phyloP scores from a whole-genome alignment of 495 filamentous ascomycete genomes.

The Xylaria flabelliformis region DNA sequence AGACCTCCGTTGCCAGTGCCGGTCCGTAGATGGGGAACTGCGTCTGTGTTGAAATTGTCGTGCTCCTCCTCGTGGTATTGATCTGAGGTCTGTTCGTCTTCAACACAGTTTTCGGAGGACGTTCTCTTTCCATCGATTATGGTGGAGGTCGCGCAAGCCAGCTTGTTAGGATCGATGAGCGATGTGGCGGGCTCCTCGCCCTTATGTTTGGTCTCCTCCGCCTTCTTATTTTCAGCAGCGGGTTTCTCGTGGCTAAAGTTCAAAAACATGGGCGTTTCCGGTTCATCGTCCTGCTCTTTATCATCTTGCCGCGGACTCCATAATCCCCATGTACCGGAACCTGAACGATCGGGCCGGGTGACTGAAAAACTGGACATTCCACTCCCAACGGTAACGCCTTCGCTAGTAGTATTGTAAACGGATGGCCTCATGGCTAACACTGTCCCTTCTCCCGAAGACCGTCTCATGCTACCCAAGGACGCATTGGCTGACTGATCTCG shows the following conservation, averaged over 20 bases:
- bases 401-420: constrained; percentile 26
- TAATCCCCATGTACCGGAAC: constrained; percentile 42
- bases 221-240: constrained; percentile 11
- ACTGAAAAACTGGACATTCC: constrained; percentile 41
- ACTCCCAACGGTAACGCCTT: constrained; percentile 47
- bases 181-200: neutral
- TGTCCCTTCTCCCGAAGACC: constrained; percentile 28
- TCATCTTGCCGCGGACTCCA: constrained; percentile 47
- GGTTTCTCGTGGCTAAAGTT: constrained; percentile 49
- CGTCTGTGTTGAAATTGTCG: constrained; percentile 34
- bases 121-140: neutral
- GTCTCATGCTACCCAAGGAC: constrained; percentile 42
- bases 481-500: constrained; percentile 42
- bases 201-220: neutral
- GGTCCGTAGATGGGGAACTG: constrained; percentile 31
- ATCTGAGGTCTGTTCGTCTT: neutral
- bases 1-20: constrained; percentile 43
- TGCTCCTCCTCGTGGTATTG: constrained; percentile 31
- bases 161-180: constrained; percentile 1
- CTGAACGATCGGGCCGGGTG: constrained; percentile 33
- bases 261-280: constrained; percentile 53
- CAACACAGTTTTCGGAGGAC: neutral
- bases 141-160: neutral
- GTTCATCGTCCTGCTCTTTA: constrained; percentile 43
- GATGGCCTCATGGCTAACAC: constrained; percentile 19